Evolutionary conservation across 1,139 yeast species (phyloP).

Genomic region (Saccharomyces hybrid): DNA sequence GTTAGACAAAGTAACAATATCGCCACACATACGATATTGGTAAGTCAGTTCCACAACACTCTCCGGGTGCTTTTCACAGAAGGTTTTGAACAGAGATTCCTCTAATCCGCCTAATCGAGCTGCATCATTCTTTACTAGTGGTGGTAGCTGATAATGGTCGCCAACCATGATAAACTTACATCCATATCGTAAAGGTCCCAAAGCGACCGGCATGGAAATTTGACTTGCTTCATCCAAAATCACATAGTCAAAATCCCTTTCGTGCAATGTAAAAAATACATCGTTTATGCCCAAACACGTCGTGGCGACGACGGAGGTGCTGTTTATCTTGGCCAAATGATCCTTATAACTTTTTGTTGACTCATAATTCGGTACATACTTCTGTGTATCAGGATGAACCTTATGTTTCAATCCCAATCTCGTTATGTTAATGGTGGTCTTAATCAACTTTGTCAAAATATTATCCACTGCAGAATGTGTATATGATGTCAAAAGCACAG

Average conservation of each 20-base stretch:
- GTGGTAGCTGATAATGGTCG: constrained; percentile 89
- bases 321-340: constrained; percentile 40
- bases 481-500: constrained; percentile 75
- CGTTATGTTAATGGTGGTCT: constrained; percentile 43
- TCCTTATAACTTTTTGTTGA: constrained; percentile 40
- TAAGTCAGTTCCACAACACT: constrained; percentile 66
- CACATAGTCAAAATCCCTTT: constrained; percentile 76
- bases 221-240: constrained; percentile 97
- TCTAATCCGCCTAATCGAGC: constrained; percentile 61
- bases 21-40: constrained; percentile 91
- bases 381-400: constrained; percentile 56
- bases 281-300: constrained; percentile 79
- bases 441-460: constrained; percentile 67
- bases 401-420: constrained; percentile 51
- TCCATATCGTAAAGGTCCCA: constrained; percentile 78
- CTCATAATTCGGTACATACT: constrained; percentile 43
- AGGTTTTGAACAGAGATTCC: constrained; percentile 62
- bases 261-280: constrained; percentile 39
- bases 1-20: constrained; percentile 79
- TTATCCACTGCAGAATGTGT: constrained; percentile 97
- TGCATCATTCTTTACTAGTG: constrained; percentile 59
- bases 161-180: constrained; percentile 85
- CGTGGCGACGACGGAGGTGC: constrained; percentile 73
- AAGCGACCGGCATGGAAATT: constrained; percentile 78
- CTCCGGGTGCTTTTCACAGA: constrained; percentile 65